Evolutionary conservation across 768 basidiomycete genomes (phyloP).

Genomic region (Mycena metata): DNA sequence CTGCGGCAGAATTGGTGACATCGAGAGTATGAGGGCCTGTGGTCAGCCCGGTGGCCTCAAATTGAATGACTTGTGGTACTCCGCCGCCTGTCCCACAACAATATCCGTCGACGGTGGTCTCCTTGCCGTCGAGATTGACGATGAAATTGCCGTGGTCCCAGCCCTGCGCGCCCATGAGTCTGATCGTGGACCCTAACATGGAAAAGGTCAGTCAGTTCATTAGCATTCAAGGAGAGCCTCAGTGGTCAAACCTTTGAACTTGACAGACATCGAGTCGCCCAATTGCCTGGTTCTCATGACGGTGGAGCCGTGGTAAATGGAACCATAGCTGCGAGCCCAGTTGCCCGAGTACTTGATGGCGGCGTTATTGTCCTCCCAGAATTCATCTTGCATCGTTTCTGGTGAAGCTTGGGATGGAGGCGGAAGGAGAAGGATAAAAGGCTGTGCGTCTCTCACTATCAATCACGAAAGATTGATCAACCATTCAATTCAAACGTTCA

Average conservation of each 20-base stretch:
- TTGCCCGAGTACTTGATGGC: slow-evolving; percentile 18
- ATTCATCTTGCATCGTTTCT: slow-evolving; percentile 12
- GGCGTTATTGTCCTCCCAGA: slow-evolving; percentile 24
- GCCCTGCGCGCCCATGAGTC: slow-evolving; percentile 30
- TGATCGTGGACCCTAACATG: slow-evolving; percentile 20
- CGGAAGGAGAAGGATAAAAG: too few species aligned
- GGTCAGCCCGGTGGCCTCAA: slow-evolving; percentile 12
- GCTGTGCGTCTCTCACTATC: too few species aligned
- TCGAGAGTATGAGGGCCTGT: slow-evolving; percentile 10
- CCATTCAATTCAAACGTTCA: too few species aligned
- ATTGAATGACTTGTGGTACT: slow-evolving; percentile 31
- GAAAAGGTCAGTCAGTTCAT: too few species aligned
- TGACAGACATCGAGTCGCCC: slow-evolving; percentile 26
- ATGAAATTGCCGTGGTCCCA: slow-evolving; percentile 32
- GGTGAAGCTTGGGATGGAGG: neutral
- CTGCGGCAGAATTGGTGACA: slow-evolving; percentile 23
- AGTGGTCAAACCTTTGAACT: slow-evolving; percentile 30
- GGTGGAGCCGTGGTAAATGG: slow-evolving; percentile 24
- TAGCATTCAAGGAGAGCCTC: too few species aligned
- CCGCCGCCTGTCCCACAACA: slow-evolving; percentile 23
- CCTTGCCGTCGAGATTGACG: slow-evolving; percentile 29
- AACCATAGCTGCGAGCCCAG: slow-evolving; percentile 11
- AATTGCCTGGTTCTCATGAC: slow-evolving; percentile 28
- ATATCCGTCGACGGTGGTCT: slow-evolving; percentile 26
- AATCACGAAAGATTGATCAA: too few species aligned